Evolutionary conservation across 495 filamentous ascomycete genomes (phyloP).

Genomic region (Podospora tetraspora): DNA sequence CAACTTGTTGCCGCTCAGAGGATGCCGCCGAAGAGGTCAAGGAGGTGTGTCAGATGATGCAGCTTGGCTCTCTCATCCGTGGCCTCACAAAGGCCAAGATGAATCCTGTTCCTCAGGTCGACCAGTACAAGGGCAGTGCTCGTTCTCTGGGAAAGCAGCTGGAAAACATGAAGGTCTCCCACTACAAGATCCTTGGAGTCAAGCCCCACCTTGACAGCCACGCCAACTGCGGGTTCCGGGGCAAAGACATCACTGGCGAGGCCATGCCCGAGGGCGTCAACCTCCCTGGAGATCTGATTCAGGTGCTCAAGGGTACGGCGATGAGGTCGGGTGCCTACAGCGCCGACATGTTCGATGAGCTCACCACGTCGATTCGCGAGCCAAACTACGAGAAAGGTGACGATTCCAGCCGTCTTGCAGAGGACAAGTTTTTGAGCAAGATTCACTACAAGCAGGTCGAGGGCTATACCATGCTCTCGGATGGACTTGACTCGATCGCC

Average conservation of each 20-base stretch:
- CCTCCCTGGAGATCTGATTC: neutral
- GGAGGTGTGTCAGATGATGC: conserved; percentile 16
- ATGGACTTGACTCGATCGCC: neutral
- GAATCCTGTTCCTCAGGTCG: conserved; percentile 10
- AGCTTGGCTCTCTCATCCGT: conserved; percentile 22
- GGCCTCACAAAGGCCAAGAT: conserved; percentile 8
- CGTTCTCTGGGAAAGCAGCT: conserved; percentile 8
- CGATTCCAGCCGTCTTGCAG: conserved; percentile 1
- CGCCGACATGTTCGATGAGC: conserved; percentile 3
- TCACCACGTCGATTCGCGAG: neutral
- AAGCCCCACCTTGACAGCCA: conserved; percentile 17
- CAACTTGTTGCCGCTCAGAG: conserved; percentile 15
- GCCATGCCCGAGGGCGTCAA: neutral
- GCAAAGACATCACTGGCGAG: conserved; percentile 6
- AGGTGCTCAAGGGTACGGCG: conserved; percentile 13
- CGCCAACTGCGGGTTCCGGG: conserved; percentile 17
- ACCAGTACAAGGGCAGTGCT: conserved; percentile 16
- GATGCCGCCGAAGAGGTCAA: conserved; percentile 9
- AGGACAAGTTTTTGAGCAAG: neutral
- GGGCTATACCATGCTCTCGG: neutral
- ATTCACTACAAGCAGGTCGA: conserved; percentile 13
- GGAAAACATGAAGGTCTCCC: conserved; percentile 10
- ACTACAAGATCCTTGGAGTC: conserved; percentile 16
- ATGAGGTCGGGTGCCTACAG: conserved; percentile 11
- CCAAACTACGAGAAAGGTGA: conserved; percentile 3